A percentile compares a stretch with the other conserved stretches of the same genome.
Evolutionary conservation across 805 yeast species (phyloP).

Genomic region (Monosporozyma solicola): DNA sequence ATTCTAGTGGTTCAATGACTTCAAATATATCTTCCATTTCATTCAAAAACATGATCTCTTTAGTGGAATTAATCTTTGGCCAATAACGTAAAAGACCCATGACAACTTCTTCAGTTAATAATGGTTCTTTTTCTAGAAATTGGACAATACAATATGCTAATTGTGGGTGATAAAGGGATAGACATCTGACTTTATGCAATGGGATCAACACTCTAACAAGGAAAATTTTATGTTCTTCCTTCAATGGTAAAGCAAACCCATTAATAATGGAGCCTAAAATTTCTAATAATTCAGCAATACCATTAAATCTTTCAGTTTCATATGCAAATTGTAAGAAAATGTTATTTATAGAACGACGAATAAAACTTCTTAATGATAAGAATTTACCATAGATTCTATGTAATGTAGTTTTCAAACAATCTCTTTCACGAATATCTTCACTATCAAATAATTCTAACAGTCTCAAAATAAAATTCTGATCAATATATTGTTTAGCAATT

Average conservation of each 20-base stretch:
- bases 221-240: constrained; percentile 93
- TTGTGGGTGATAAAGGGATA: constrained; percentile 91
- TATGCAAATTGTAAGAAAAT: constrained; percentile 88
- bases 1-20: constrained; percentile 89
- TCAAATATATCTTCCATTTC: constrained; percentile 96
- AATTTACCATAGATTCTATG: constrained; percentile 96
- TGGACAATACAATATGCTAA: constrained; percentile 95
- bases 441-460: constrained; percentile 86
- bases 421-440: constrained; percentile 95
- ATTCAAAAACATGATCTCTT: constrained; percentile 90
- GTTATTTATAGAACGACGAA: constrained; percentile 83
- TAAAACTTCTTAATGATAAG: constrained; percentile 77
- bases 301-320: constrained; percentile 93
- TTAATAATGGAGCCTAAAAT: constrained; percentile 93
- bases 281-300: constrained; percentile 89
- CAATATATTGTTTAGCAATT: constrained; percentile 86
- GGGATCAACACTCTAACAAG: constrained; percentile 81
- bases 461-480: constrained; percentile 75
- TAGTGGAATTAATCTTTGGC: constrained; percentile 94
- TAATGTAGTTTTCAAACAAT: constrained; percentile 85
- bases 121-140: constrained; percentile 89
- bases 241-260: constrained; percentile 94
- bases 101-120: constrained; percentile 89
- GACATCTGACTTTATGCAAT: constrained; percentile 80
- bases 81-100: constrained; percentile 89